phyloP scores from a whole-genome alignment of 768 basidiomycete genomes.

The Trametes elegans region DNA sequence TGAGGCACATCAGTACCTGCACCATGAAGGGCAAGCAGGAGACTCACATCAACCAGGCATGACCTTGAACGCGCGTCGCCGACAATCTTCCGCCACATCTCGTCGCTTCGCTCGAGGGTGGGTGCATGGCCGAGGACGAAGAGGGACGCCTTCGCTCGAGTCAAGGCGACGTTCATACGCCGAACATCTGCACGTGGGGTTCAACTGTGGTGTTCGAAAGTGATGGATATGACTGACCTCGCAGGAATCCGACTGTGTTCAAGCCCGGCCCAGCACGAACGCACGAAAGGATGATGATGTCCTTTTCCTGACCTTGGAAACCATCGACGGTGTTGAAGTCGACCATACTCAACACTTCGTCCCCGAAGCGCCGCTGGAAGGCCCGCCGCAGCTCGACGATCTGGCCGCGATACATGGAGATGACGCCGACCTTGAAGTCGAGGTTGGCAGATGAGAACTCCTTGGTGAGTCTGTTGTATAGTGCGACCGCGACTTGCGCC shows the following conservation, averaged over 20 bases:
- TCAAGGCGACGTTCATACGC: slow-evolving; percentile 98
- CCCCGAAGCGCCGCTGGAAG: slow-evolving; percentile 73
- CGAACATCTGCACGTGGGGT: slow-evolving; percentile 52
- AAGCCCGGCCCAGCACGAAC: slow-evolving; percentile 91
- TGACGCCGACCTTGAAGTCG: slow-evolving; percentile 61
- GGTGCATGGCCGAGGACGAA: slow-evolving; percentile 91
- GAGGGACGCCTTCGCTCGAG: slow-evolving; percentile 91
- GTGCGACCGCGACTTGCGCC: slow-evolving; percentile 67
- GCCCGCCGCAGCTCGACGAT: slow-evolving; percentile 66
- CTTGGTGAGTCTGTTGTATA: slow-evolving; percentile 68
- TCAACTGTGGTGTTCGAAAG: background rate
- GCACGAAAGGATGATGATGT: slow-evolving; percentile 95
- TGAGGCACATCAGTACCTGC: background rate
- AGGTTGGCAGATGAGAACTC: slow-evolving; percentile 58
- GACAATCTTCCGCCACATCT: slow-evolving; percentile 76
- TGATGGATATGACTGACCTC: slow-evolving; percentile 44
- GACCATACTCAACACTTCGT: slow-evolving; percentile 63
- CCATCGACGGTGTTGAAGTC: slow-evolving; percentile 99
- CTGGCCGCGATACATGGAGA: slow-evolving; percentile 96
- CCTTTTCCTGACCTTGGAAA: slow-evolving; percentile 99
- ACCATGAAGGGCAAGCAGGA: background rate
- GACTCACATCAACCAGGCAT: slow-evolving; percentile 60
- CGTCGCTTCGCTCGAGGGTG: slow-evolving; percentile 84
- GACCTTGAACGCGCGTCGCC: slow-evolving; percentile 68
- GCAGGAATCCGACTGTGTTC: slow-evolving; percentile 82